Conservation (phyloP, 305 asterid genomes). For the Petunia hybrid region DNA sequence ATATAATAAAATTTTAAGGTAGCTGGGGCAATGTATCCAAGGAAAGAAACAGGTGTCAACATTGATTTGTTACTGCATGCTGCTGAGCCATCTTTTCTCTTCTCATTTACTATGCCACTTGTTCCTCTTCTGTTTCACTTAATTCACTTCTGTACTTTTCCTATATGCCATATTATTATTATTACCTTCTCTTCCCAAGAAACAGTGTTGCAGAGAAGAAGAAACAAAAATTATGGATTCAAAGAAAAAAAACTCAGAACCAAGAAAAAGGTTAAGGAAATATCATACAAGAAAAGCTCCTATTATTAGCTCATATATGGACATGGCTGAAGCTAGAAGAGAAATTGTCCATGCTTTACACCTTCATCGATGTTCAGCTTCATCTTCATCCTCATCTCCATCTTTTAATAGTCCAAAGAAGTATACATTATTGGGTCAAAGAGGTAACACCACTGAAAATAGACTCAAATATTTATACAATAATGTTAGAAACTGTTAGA, state of each 20-base stretch:
- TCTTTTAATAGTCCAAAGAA: conserved; percentile 1
- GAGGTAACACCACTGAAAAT: conserved; percentile 2
- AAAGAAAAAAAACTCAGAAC: conserved; percentile 21
- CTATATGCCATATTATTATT: not conserved
- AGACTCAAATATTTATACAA: not conserved
- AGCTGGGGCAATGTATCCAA: not conserved
- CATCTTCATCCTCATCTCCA: not conserved
- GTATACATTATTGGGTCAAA: conserved; percentile 10
- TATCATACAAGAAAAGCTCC: conserved; percentile 42
- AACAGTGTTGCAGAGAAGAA: not conserved
- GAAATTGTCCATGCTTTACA: conserved; percentile 51
- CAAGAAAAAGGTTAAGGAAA: conserved; percentile 36
- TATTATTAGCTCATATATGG: conserved; percentile 25
- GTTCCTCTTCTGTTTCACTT: conserved; percentile 22
- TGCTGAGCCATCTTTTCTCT: conserved; percentile 25
- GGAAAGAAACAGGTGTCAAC: conserved; percentile 25
- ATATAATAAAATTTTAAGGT: not conserved
- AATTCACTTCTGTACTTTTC: not conserved
- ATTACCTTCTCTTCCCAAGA: conserved; percentile 27
- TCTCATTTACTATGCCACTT: conserved; percentile 31
- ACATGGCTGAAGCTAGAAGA: conserved; percentile 55
- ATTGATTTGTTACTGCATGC: conserved; percentile 23
- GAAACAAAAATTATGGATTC: not conserved
- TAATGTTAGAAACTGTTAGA: not conserved
- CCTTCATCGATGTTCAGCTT: conserved; percentile 40